Conservation (phyloP, 2,329 filamentous ascomycete species). For the Sarocladiaceae sp. region DNA sequence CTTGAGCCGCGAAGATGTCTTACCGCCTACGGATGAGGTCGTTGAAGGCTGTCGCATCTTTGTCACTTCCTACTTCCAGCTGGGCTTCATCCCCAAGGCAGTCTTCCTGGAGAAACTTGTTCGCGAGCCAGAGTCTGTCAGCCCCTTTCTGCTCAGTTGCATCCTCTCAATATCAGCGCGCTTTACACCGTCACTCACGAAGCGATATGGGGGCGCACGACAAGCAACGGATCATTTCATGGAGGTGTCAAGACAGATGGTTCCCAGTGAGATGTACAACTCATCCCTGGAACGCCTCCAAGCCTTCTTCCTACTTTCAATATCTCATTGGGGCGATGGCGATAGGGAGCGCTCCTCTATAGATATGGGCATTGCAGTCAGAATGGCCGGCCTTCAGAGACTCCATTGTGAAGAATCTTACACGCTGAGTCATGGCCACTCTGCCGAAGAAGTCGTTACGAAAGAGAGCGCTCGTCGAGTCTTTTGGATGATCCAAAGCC, state of each 20-base stretch:
- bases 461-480: conserved; percentile 27
- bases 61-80: conserved; percentile 24
- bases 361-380: conserved; percentile 31
- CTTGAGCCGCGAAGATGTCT: conserved; percentile 7
- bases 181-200: conserved; percentile 22
- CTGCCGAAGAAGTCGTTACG: conserved; percentile 23
- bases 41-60: conserved; percentile 22
- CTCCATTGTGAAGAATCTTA: conserved; percentile 32
- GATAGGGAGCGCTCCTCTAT: conserved; percentile 25
- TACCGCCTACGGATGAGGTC: conserved; percentile 20
- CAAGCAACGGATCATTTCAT: conserved; percentile 23
- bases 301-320: conserved; percentile 25
- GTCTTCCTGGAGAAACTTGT: conserved; percentile 22
- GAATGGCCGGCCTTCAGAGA: conserved; percentile 27
- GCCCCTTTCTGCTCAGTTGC: conserved; percentile 22
- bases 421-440: conserved; percentile 16
- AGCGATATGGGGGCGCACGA: conserved; percentile 17
- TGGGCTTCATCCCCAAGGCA: conserved; percentile 25
- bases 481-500: conserved; percentile 31
- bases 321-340: conserved; percentile 27
- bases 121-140: conserved; percentile 15
- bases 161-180: conserved; percentile 25
- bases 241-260: conserved; percentile 17
- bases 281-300: conserved; percentile 23
- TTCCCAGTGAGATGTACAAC: conserved; percentile 21